A percentile compares a stretch with the other conserved stretches of the same genome.
phyloP scores from a whole-genome alignment of 441 rosid species.

The Populus trichocarpa region DNA sequence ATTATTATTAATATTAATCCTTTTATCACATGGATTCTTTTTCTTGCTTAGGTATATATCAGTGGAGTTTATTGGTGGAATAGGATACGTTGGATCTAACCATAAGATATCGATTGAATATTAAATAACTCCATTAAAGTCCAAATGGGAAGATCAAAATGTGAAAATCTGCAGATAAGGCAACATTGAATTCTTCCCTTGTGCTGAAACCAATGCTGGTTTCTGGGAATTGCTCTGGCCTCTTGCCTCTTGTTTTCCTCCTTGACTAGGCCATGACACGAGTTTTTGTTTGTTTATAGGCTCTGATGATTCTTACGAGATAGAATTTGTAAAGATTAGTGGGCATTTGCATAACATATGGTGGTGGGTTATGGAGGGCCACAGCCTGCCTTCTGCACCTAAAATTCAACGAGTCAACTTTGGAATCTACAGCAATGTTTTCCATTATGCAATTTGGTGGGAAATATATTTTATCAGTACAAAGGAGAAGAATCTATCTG shows the following conservation, averaged over 20 bases:
- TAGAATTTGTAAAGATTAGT: too few species aligned
- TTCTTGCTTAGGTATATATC: too few species aligned
- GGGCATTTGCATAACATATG: too few species aligned
- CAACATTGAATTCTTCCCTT: too few species aligned
- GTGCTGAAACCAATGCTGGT: too few species aligned
- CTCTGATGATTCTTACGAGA: background rate
- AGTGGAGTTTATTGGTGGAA: background rate
- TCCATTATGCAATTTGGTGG: background rate
- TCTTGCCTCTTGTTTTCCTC: background rate
- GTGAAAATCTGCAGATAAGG: background rate
- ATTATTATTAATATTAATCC: too few species aligned
- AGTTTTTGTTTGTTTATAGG: background rate
- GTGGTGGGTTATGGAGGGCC: background rate
- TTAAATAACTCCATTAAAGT: background rate
- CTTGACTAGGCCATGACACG: background rate
- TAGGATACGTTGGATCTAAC: too few species aligned
- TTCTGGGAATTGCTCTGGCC: background rate
- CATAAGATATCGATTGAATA: too few species aligned
- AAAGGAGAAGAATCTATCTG: background rate
- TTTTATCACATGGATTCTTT: too few species aligned
- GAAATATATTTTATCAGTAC: too few species aligned
- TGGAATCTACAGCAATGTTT: background rate
- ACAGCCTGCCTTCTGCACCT: background rate
- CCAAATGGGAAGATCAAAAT: background rate
- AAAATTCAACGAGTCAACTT: slow-evolving; percentile 3